Evolutionary conservation across 352 stramenopile species (phyloP).

Genomic region (Pythium rhizo-oryzae): DNA sequence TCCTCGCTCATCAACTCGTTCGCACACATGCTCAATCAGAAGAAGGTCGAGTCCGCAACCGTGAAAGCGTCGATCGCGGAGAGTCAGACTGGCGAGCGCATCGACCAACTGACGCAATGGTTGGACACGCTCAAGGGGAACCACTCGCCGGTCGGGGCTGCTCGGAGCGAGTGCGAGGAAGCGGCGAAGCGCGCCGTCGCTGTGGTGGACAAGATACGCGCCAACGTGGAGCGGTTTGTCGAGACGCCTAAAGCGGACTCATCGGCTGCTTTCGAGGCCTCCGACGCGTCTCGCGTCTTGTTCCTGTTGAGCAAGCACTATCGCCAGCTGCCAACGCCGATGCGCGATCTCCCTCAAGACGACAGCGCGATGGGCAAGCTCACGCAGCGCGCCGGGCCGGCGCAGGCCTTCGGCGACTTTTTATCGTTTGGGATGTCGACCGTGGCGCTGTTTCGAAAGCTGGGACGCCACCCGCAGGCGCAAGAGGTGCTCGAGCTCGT

Average conservation of each 20-base stretch:
- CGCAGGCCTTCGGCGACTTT: neutral
- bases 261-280: slow-evolving; percentile 5
- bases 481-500: slow-evolving; percentile 1
- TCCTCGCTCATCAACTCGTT: neutral
- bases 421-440: neutral
- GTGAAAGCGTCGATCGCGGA: neutral
- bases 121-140: neutral
- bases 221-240: neutral
- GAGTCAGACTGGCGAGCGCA: neutral
- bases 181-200: neutral
- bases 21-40: neutral
- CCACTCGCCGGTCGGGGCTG: too few species aligned
- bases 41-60: neutral
- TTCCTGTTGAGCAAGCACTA: slow-evolving; percentile 12
- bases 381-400: neutral
- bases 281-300: neutral
- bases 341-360: neutral
- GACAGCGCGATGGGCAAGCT: neutral
- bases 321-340: slow-evolving; percentile 1
- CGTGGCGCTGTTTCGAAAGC: neutral
- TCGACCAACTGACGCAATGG: neutral
- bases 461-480: neutral
- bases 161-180: neutral
- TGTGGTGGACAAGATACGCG: neutral
- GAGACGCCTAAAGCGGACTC: neutral